Evolutionary conservation across 345 rosid species (phyloP).

Genomic region (Toxicodendron radicans): DNA sequence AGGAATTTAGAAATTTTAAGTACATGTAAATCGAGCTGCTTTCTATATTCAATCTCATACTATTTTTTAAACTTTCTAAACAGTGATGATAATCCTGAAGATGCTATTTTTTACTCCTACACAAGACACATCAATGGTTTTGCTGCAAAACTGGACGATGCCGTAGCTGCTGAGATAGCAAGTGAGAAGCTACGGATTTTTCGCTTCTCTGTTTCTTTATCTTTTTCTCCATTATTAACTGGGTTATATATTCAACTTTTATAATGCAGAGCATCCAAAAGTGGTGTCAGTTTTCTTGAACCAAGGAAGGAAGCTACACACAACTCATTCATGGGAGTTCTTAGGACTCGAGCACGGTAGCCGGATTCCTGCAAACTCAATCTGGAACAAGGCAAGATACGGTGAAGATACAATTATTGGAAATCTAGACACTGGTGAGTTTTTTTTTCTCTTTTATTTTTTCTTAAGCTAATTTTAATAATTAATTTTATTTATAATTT

Average conservation of each 20-base stretch:
- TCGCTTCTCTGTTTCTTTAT: background rate
- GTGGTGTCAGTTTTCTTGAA: conserved; percentile 78
- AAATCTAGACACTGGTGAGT: conserved; percentile 82
- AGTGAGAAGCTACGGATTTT: conserved; percentile 28
- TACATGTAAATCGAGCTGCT: too few species aligned
- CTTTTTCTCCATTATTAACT: background rate
- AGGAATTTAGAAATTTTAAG: too few species aligned
- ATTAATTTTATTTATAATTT: background rate
- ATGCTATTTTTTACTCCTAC: conserved; percentile 73
- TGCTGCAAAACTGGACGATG: conserved; percentile 63
- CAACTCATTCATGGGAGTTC: conserved; percentile 94
- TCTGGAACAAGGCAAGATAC: conserved; percentile 70
- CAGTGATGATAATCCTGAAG: conserved; percentile 51
- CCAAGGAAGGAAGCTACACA: conserved; percentile 69
- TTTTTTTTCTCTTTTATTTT: background rate
- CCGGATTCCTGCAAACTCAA: conserved; percentile 35
- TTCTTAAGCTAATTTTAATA: background rate
- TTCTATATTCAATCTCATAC: background rate
- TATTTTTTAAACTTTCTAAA: background rate
- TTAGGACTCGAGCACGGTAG: conserved; percentile 60
- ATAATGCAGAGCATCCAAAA: conserved; percentile 59
- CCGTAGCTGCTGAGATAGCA: conserved; percentile 53
- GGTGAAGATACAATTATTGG: conserved; percentile 84
- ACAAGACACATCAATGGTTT: conserved; percentile 80
- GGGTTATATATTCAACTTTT: background rate